Evolutionary conservation across 768 basidiomycete species (phyloP), one percentile per base, ranked within the genome.

Genomic region (Pisolithus marmoratus): DNA sequence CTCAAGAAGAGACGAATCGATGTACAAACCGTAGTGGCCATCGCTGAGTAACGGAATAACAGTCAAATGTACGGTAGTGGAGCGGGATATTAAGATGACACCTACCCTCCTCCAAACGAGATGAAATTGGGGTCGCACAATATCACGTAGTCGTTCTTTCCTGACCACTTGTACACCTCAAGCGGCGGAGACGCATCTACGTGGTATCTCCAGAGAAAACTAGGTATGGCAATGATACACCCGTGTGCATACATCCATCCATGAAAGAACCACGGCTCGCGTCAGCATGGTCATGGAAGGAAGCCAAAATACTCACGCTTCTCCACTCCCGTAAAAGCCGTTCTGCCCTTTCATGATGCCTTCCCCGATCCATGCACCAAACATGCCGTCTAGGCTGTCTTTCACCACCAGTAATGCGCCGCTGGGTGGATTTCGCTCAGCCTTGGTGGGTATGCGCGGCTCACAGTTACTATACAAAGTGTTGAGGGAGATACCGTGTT

Each of bases 81-180:
- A 8, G 23, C 20, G 6, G 22, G 8, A 43, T 14, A 9, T 14
- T 14, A 24, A 8, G 4, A 46, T 37, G 9, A 48, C 53, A 77
- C 87, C 52, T 55, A 93, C 92, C 94, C 94, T 58, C 94, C 94
- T 14, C 94, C 94, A 61, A 94, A 91, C 1, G 90, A 91, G 54
- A 96, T 74, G 58, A 79, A 91, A 15, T 78, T 81, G 0, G 79
- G 70, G 60, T 94, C 90, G 68, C 91, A 93, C 6, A 95, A 74
- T 20, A 90, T 84, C 38, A 96, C 86, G 60, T 97, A 97, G 48
- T 85, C 84, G 63, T 98, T 99, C 65, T 71, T 81, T 4, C 92
- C 93, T 0, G 94, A 94, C 84, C 89, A 89, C 45, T 77, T 82
- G 72, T 79, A 94, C 27, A 90, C 77, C 26, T 81, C 72, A 41